A percentile compares a stretch with the other conserved stretches of the same genome.
These are phyloP conservation scores for Leptosphaerulina australis DNA, from an alignment of 2,329 filamentous ascomycete genomes.

Conservation along the genomic window DNA sequence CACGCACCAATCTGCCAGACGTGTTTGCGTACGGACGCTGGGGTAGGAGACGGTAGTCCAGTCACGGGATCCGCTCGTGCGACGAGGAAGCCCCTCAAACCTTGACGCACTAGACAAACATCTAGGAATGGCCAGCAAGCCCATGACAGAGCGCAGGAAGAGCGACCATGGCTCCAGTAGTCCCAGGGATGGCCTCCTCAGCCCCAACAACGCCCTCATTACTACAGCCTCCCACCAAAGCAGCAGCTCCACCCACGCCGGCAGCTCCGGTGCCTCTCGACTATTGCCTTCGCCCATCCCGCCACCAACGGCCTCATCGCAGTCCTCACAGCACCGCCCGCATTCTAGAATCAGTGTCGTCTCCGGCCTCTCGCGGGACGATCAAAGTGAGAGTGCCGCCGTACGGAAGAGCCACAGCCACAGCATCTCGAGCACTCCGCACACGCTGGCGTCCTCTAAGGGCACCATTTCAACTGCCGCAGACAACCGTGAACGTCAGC, in stretches of 20 bases:
- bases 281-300: slow-evolving; percentile 44
- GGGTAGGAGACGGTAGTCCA: slow-evolving; percentile 14
- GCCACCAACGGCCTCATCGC: slow-evolving; percentile 39
- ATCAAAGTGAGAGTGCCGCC: slow-evolving; percentile 31
- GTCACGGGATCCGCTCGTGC: slow-evolving; percentile 24
- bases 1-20: slow-evolving; percentile 15
- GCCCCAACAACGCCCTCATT: slow-evolving; percentile 27
- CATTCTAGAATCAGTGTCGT: slow-evolving; percentile 40
- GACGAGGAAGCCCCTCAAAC: slow-evolving; percentile 29
- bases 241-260: slow-evolving; percentile 16
- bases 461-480: slow-evolving; percentile 34
- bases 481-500: slow-evolving; percentile 43
- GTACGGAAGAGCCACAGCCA: slow-evolving; percentile 43
- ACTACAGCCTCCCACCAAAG: slow-evolving; percentile 18
- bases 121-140: slow-evolving; percentile 38
- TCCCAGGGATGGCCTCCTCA: slow-evolving; percentile 20
- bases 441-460: slow-evolving; percentile 46
- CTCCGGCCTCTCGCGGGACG: slow-evolving; percentile 34
- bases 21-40: slow-evolving; percentile 12
- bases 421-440: slow-evolving; percentile 45
- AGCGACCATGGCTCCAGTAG: slow-evolving; percentile 31
- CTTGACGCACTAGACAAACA: slow-evolving; percentile 8
- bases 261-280: slow-evolving; percentile 17
- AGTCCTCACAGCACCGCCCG: slow-evolving; percentile 38
- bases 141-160: slow-evolving; percentile 39